Percentiles rank a stretch among this genome's conserved stretches.
These are phyloP conservation scores for Ustilago xerochloae DNA, from an alignment of 1,284 basidiomycete genomes.

Conservation along the genomic window DNA sequence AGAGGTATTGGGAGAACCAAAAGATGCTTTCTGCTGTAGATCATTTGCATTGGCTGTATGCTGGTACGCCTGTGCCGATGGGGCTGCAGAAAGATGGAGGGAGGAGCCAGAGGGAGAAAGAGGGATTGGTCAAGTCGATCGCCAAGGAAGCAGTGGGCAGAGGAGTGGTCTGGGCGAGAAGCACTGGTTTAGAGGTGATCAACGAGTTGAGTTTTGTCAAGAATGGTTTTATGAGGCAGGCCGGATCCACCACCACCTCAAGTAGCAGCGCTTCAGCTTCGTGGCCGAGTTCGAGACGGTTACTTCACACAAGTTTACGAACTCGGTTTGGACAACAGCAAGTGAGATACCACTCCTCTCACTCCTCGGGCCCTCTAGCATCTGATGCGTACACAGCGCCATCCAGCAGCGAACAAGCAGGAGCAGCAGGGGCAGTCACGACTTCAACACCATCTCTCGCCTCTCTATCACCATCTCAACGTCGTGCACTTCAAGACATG, in stretches of 20 bases:
- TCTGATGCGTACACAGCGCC: slow-evolving; percentile 51
- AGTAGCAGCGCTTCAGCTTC: background rate
- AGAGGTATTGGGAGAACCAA: slow-evolving; percentile 64
- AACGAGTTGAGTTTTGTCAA: slow-evolving; percentile 65
- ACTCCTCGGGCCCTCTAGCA: slow-evolving; percentile 21
- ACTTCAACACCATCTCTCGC: slow-evolving; percentile 36
- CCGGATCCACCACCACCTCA: slow-evolving; percentile 38
- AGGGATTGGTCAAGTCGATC: slow-evolving; percentile 30
- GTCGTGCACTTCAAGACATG: slow-evolving; percentile 56
- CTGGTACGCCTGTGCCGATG: slow-evolving; percentile 42
- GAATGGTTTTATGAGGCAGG: slow-evolving; percentile 52
- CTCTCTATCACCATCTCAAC: slow-evolving; percentile 47
- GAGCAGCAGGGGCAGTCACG: slow-evolving; percentile 13
- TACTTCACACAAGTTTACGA: slow-evolving; percentile 1
- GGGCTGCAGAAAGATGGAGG: slow-evolving; percentile 34
- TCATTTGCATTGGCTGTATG: slow-evolving; percentile 65
- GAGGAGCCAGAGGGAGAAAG: slow-evolving; percentile 25
- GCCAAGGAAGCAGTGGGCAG: slow-evolving; percentile 43
- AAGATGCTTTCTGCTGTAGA: slow-evolving; percentile 63
- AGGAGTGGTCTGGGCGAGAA: slow-evolving; percentile 61
- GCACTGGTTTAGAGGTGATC: slow-evolving; percentile 64
- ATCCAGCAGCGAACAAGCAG: background rate
- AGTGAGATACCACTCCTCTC: background rate
- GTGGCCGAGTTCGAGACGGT: slow-evolving; percentile 12
- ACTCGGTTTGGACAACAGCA: background rate